Conservation (phyloP, 179 eudicot species). For the Camellia oleifera region DNA sequence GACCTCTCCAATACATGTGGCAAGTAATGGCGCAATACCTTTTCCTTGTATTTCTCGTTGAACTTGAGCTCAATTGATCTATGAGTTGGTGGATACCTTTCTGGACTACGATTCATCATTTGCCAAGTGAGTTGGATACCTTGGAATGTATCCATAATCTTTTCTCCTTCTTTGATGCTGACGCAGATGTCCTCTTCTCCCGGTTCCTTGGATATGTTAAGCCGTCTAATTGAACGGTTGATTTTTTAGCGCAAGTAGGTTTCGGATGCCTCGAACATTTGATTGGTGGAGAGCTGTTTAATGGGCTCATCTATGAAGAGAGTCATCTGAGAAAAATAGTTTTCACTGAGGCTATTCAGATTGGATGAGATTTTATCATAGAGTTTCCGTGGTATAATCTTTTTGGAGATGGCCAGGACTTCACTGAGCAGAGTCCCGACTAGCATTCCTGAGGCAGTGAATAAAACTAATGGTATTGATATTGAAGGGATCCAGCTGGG, state of each 20-base stretch:
- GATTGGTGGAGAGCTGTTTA: slow-evolving; percentile 27
- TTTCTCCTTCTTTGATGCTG: slow-evolving; percentile 31
- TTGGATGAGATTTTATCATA: slow-evolving; percentile 20
- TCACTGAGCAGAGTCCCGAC: slow-evolving; percentile 25
- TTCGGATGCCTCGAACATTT: slow-evolving; percentile 35
- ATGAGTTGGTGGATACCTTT: not conserved
- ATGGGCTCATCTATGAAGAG: slow-evolving; percentile 33
- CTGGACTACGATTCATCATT: slow-evolving; percentile 8
- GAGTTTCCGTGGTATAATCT: slow-evolving; percentile 28
- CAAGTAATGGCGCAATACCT: slow-evolving; percentile 26
- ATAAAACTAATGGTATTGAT: slow-evolving; percentile 32
- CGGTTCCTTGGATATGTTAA: slow-evolving; percentile 27
- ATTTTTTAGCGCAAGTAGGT: slow-evolving; percentile 30
- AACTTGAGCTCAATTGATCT: slow-evolving; percentile 29
- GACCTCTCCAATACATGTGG: slow-evolving; percentile 29
- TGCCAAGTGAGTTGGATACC: slow-evolving; percentile 34
- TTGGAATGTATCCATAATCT: slow-evolving; percentile 27
- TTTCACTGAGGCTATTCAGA: slow-evolving; percentile 12
- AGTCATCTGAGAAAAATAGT: slow-evolving; percentile 23
- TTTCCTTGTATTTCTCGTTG: slow-evolving; percentile 16
- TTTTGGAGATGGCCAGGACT: slow-evolving; percentile 18
- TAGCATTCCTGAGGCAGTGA: slow-evolving; percentile 37
- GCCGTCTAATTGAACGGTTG: slow-evolving; percentile 23
- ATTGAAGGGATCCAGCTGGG: too few species aligned
- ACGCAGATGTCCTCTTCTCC: slow-evolving; percentile 25